Conservation (phyloP, 192 early-diverging fungal species). For the Glomus cerebriforme region DNA sequence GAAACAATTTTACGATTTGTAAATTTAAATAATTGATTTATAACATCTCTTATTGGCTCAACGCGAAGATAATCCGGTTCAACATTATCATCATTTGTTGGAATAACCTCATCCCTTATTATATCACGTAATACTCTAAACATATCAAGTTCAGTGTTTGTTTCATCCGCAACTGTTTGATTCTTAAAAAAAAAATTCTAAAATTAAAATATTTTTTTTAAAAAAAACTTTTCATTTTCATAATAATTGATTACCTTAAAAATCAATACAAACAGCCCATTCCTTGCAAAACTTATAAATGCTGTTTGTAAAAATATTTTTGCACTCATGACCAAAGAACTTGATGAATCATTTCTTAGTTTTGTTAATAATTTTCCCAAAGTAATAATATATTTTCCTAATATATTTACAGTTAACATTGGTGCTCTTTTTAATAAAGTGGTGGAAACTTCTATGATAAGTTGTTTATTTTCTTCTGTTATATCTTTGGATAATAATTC, state of each 20-base stretch:
- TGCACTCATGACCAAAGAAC: conserved; percentile 51
- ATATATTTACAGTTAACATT: conserved; percentile 55
- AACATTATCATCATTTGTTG: conserved; percentile 37
- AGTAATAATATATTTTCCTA: conserved; percentile 61
- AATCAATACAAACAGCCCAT: conserved; percentile 63
- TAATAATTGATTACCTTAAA: conserved; percentile 52
- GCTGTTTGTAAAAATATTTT: conserved; percentile 55
- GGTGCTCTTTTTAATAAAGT: conserved; percentile 53
- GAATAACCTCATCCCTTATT: conserved; percentile 52
- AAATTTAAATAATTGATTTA: conserved; percentile 45
- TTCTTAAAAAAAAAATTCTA: conserved; percentile 20
- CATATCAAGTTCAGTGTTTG: conserved; percentile 52
- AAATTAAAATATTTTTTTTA: not conserved
- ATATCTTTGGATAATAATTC: conserved; percentile 45
- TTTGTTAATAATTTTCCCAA: conserved; percentile 57
- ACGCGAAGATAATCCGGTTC: conserved; percentile 49
- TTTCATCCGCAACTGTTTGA: conserved; percentile 43
- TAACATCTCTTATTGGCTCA: conserved; percentile 59
- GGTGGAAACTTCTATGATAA: conserved; percentile 54
- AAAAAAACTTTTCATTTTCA: not conserved
- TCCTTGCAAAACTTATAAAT: conserved; percentile 55
- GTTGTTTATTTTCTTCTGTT: conserved; percentile 58
- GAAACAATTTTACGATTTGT: conserved; percentile 45
- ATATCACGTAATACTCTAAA: conserved; percentile 56
- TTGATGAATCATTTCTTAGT: conserved; percentile 42